phyloP scores from a whole-genome alignment of 306 rosid genomes.

The Trifolium pratense region DNA sequence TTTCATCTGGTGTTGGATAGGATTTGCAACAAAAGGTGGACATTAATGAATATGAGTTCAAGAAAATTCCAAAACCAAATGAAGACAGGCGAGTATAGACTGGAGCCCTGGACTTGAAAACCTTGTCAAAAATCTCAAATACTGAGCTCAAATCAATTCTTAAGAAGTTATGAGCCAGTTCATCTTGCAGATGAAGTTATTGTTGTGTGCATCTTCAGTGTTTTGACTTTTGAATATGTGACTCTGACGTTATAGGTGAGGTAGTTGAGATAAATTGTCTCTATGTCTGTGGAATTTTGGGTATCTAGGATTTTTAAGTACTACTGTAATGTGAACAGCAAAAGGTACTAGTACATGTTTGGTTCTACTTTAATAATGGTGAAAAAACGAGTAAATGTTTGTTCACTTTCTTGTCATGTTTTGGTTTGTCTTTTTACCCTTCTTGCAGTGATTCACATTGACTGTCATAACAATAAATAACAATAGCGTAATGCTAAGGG shows the following conservation, averaged over 20 bases:
- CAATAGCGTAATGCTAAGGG: conserved; percentile 15
- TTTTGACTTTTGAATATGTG: conserved; percentile 32
- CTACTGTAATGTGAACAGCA: conserved; percentile 20
- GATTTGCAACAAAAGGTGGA: conserved; percentile 76
- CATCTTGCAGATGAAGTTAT: conserved; percentile 32
- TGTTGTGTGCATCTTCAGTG: conserved; percentile 23
- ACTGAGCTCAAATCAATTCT: conserved; percentile 9
- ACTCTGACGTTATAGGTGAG: conserved; percentile 27
- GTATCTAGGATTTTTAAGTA: conserved; percentile 25
- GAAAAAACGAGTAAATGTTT: conserved; percentile 10
- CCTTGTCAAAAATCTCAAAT: conserved; percentile 18
- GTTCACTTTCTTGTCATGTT: conserved; percentile 25
- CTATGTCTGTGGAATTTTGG: conserved; percentile 24
- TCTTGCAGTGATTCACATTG: conserved; percentile 32
- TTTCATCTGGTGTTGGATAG: conserved; percentile 43
- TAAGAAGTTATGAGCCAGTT: conserved; percentile 20
- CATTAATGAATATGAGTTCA: conserved; percentile 70
- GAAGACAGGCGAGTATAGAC: conserved; percentile 52
- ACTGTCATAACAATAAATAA: conserved; percentile 40
- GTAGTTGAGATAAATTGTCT: conserved; percentile 31
- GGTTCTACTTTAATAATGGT: conserved; percentile 34
- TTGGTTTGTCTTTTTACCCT: conserved; percentile 29
- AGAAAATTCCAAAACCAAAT: conserved; percentile 73
- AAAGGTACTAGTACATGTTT: conserved; percentile 21
- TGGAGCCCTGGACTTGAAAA: conserved; percentile 27